Evolutionary conservation across 2,329 filamentous ascomycete genomes (phyloP).

Genomic region (Hirsutella minnesotensis): DNA sequence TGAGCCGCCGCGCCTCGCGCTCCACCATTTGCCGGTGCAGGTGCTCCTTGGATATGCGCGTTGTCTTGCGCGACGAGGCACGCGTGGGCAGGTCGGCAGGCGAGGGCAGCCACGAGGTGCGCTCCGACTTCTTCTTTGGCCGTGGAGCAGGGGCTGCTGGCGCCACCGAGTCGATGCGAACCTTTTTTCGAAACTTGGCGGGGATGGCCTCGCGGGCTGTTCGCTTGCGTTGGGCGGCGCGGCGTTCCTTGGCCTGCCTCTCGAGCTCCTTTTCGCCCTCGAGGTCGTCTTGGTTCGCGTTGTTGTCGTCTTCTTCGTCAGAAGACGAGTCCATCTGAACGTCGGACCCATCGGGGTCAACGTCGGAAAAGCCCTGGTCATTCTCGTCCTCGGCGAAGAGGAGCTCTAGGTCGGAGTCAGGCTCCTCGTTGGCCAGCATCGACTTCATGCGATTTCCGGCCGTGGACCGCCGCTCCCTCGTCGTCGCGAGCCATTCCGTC

Average conservation of each 20-base stretch:
- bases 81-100: constrained; percentile 43
- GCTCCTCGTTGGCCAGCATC: constrained; percentile 63
- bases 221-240: constrained; percentile 59
- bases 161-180: constrained; percentile 52
- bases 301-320: constrained; percentile 73
- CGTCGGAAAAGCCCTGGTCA: constrained; percentile 59
- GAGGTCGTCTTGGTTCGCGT: constrained; percentile 61
- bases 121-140: constrained; percentile 49
- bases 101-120: constrained; percentile 45
- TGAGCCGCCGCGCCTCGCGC: constrained; percentile 57
- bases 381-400: constrained; percentile 66
- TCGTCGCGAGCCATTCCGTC: constrained; percentile 61
- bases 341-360: constrained; percentile 57
- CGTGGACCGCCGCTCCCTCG: constrained; percentile 63
- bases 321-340: constrained; percentile 78
- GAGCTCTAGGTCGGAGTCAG: constrained; percentile 56
- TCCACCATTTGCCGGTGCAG: constrained; percentile 62
- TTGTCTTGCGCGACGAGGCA: constrained; percentile 46
- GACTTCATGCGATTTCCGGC: constrained; percentile 76
- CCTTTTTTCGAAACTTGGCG: constrained; percentile 60
- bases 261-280: constrained; percentile 83
- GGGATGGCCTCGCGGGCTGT: constrained; percentile 68
- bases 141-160: constrained; percentile 31
- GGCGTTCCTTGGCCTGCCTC: constrained; percentile 59
- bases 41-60: constrained; percentile 47